A percentile compares a stretch with the other conserved stretches of the same genome.
Conservation (phyloP, 371 early-diverging fungal genomes). For the Apophysomyces variabilis region DNA sequence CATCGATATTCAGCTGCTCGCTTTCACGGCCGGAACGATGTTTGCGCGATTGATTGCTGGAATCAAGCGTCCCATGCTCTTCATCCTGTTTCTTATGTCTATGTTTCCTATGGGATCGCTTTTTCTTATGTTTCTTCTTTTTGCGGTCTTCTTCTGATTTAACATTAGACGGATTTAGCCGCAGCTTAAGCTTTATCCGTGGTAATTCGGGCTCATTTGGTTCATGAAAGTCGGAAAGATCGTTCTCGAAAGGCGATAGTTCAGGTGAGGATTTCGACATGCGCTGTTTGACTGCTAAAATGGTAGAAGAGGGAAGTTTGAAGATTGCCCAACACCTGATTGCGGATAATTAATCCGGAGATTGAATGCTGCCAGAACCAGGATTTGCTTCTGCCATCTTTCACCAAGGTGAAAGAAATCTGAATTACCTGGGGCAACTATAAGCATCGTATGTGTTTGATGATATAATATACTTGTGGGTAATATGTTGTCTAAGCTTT, state of each 20-base stretch:
- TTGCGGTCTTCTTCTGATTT: slow-evolving; percentile 22
- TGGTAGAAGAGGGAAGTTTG: no score
- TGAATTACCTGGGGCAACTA: no score
- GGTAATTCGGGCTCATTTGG: slow-evolving; percentile 22
- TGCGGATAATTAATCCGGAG: no score
- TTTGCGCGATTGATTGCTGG: slow-evolving; percentile 1
- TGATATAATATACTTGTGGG: no score
- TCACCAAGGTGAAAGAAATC: no score
- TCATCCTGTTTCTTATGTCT: slow-evolving; percentile 28
- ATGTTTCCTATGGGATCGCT: slow-evolving; percentile 45
- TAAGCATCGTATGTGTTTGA: no score
- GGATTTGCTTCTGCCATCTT: no score
- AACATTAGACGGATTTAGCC: slow-evolving; percentile 30
- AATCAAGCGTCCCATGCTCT: slow-evolving; percentile 16
- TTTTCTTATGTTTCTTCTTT: slow-evolving; percentile 46
- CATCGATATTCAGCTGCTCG: slow-evolving; percentile 24
- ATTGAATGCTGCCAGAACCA: no score
- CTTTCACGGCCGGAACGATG: slow-evolving; percentile 17
- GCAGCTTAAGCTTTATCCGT: slow-evolving; percentile 43
- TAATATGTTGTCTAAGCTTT: no score
- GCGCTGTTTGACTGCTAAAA: slow-evolving; percentile 9
- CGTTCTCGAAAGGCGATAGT: slow-evolving; percentile 34
- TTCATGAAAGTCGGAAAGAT: slow-evolving; percentile 25
- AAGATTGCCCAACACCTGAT: no score
- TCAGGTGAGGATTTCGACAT: slow-evolving; percentile 41